Evolutionary conservation across 2,329 filamentous ascomycete genomes (phyloP).

Genomic region (Clonostachys sp.): DNA sequence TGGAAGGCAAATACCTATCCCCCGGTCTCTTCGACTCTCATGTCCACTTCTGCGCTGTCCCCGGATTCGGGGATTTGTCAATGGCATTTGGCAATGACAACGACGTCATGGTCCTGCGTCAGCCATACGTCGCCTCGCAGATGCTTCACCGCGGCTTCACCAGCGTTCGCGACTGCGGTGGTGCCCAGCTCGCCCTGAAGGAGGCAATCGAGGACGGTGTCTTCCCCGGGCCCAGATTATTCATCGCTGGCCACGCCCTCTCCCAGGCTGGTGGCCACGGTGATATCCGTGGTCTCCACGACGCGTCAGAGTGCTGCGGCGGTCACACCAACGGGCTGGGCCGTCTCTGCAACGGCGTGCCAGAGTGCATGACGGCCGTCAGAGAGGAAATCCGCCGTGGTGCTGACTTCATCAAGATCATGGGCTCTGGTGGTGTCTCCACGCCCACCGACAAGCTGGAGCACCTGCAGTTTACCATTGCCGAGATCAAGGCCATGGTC

Average conservation of each 20-base stretch:
- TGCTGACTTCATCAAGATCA: slow-evolving; percentile 59
- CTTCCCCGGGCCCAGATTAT: slow-evolving; percentile 48
- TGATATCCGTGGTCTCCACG: slow-evolving; percentile 21
- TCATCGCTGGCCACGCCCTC: slow-evolving; percentile 47
- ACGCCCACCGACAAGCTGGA: slow-evolving; percentile 46
- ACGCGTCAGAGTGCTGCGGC: neutral
- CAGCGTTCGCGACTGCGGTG: slow-evolving; percentile 52
- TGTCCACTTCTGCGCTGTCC: slow-evolving; percentile 20
- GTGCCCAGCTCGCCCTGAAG: slow-evolving; percentile 47
- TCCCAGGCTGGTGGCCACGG: slow-evolving; percentile 53
- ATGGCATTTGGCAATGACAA: slow-evolving; percentile 17
- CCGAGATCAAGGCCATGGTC: slow-evolving; percentile 49
- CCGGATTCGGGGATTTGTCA: slow-evolving; percentile 12
- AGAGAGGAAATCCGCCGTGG: slow-evolving; percentile 51
- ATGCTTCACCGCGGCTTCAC: slow-evolving; percentile 58
- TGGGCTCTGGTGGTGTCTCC: slow-evolving; percentile 45
- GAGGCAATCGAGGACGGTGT: slow-evolving; percentile 52
- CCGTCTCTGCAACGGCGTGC: slow-evolving; percentile 36
- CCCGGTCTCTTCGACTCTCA: slow-evolving; percentile 27
- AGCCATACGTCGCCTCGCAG: slow-evolving; percentile 39
- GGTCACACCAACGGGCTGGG: slow-evolving; percentile 28
- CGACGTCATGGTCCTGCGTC: slow-evolving; percentile 31
- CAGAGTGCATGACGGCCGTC: slow-evolving; percentile 44
- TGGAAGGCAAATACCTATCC: slow-evolving; percentile 20
- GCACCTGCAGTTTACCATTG: slow-evolving; percentile 49